Percentiles rank a stretch among this genome's conserved stretches.
Conservation (phyloP, 2,329 filamentous ascomycete genomes). For the Volutella citrinella region DNA sequence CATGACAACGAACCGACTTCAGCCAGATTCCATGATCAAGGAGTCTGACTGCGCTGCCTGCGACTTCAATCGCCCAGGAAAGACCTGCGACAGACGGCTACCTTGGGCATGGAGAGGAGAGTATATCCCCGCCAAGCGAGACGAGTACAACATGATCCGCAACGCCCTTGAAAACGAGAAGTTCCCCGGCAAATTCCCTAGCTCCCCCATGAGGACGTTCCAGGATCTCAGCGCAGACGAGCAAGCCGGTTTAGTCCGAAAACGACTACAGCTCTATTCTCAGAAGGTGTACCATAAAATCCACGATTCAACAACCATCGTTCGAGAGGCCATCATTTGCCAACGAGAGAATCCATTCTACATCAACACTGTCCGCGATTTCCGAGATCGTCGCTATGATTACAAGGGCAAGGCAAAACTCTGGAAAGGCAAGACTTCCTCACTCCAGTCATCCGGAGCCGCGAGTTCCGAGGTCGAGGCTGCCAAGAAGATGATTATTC, state of each 20-base stretch:
- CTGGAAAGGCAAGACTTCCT: slow-evolving; percentile 95
- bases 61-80: slow-evolving; percentile 96
- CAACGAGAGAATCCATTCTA: slow-evolving; percentile 98
- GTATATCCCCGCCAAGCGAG: slow-evolving; percentile 90
- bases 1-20: slow-evolving; percentile 97
- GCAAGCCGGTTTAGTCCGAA: slow-evolving; percentile 75
- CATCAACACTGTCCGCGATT: slow-evolving; percentile 91
- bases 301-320: slow-evolving; percentile 87
- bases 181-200: slow-evolving; percentile 78
- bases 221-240: slow-evolving; percentile 80
- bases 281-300: slow-evolving; percentile 99
- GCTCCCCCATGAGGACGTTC: slow-evolving; percentile 69
- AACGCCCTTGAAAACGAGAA: slow-evolving; percentile 87
- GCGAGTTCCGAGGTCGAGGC: slow-evolving; percentile 75
- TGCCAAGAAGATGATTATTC: slow-evolving; percentile 97
- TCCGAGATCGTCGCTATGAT: slow-evolving; percentile 95
- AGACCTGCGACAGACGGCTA: slow-evolving; percentile 90
- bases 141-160: slow-evolving; percentile 99
- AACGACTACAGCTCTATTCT: slow-evolving; percentile 86
- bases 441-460: slow-evolving; percentile 80
- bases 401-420: slow-evolving; percentile 98
- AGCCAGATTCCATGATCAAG: slow-evolving; percentile 98
- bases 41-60: slow-evolving; percentile 96
- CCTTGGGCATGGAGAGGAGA: slow-evolving; percentile 99
- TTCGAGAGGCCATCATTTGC: slow-evolving; percentile 95